A percentile compares a stretch with the other conserved stretches of the same genome.
Evolutionary conservation across 2,329 filamentous ascomycete genomes (phyloP).

Genomic region (Exophiala oligosperma): DNA sequence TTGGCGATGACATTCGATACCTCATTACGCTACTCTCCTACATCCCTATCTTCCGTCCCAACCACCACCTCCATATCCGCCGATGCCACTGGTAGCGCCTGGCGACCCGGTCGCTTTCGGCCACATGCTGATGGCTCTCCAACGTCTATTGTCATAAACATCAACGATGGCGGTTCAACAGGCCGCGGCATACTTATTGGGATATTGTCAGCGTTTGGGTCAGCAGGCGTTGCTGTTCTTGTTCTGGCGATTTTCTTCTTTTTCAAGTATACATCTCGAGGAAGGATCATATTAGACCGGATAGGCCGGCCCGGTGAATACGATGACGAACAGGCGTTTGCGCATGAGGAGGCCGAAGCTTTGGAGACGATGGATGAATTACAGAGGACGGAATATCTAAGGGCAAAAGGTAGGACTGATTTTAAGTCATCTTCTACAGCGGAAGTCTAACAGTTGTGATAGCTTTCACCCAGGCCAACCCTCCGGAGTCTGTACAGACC

Average conservation of each 20-base stretch:
- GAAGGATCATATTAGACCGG: constrained; percentile 88
- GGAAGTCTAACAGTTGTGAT: constrained; percentile 22
- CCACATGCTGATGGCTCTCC: constrained; percentile 17
- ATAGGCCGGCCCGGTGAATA: constrained; percentile 93
- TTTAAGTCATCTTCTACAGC: background rate
- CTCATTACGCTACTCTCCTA: constrained; percentile 15
- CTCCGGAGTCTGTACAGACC: constrained; percentile 90
- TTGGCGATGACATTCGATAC: constrained; percentile 25
- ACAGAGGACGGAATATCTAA: constrained; percentile 82
- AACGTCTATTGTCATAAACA: constrained; percentile 34
- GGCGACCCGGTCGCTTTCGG: constrained; percentile 15
- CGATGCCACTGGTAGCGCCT: constrained; percentile 12
- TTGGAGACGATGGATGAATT: constrained; percentile 95
- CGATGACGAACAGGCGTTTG: constrained; percentile 95
- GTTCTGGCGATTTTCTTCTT: constrained; percentile 85
- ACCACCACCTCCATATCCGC: constrained; percentile 15
- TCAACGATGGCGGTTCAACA: constrained; percentile 52
- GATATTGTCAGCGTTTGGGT: constrained; percentile 89
- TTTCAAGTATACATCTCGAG: constrained; percentile 84
- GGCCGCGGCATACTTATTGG: constrained; percentile 88
- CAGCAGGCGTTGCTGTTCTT: constrained; percentile 78
- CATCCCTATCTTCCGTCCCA: constrained; percentile 15
- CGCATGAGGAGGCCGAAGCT: constrained; percentile 90
- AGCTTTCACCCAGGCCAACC: constrained; percentile 94
- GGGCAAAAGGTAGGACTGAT: constrained; percentile 77